Conservation (phyloP, 2,329 filamentous ascomycete species). For the Hypomyces rosellus region DNA sequence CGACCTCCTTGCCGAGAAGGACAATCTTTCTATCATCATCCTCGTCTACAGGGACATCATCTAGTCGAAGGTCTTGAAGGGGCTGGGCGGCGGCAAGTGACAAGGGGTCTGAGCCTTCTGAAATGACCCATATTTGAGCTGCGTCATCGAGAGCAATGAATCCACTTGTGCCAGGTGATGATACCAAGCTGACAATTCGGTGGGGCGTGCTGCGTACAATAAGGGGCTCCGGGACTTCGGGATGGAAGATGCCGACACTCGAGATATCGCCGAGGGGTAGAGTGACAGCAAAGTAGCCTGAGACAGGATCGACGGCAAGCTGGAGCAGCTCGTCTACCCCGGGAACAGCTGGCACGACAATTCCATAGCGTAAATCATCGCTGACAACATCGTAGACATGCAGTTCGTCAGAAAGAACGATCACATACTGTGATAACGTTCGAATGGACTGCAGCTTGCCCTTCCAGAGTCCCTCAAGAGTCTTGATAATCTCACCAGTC, state of each 20-base stretch:
- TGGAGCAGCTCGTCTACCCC: conserved; percentile 46
- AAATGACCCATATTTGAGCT: conserved; percentile 62
- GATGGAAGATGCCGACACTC: conserved; percentile 61
- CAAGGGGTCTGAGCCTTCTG: conserved; percentile 52
- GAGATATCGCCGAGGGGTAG: conserved; percentile 43
- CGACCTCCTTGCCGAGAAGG: conserved; percentile 34
- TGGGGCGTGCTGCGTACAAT: conserved; percentile 51
- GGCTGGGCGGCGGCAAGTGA: conserved; percentile 48
- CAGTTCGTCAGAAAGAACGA: conserved; percentile 68
- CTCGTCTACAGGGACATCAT: conserved; percentile 27
- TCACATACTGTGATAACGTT: conserved; percentile 66
- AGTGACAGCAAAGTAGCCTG: conserved; percentile 60
- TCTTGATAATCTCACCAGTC: conserved; percentile 59
- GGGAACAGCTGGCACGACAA: conserved; percentile 45
- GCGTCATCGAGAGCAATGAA: conserved; percentile 72
- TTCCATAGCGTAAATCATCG: conserved; percentile 64
- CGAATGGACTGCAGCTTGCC: conserved; percentile 60
- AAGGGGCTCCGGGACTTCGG: conserved; percentile 52
- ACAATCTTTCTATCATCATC: conserved; percentile 21
- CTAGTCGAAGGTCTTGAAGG: conserved; percentile 47
- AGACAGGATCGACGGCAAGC: conserved; percentile 63
- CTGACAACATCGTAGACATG: conserved; percentile 79
- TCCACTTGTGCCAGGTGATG: conserved; percentile 58
- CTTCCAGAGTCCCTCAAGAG: conserved; percentile 61
- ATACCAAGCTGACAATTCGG: conserved; percentile 60